Conservation (phyloP, 2,329 filamentous ascomycete genomes). For the Xylariaceae sp. region DNA sequence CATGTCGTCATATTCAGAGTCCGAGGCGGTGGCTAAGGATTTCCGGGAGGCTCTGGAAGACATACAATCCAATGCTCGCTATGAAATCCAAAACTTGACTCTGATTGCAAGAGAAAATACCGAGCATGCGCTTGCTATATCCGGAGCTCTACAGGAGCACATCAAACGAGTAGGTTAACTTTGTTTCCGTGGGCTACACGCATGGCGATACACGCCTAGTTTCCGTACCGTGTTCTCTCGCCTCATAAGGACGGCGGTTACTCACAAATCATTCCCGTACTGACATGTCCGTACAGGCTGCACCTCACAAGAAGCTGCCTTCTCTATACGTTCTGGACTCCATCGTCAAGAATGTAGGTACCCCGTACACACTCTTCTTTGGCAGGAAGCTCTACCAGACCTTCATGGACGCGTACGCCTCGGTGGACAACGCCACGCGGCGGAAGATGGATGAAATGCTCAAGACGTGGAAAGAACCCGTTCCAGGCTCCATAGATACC, state of each 20-base stretch:
- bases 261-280: constrained; percentile 29
- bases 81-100: constrained; percentile 96
- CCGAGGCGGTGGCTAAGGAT: constrained; percentile 90
- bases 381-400: constrained; percentile 89
- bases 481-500: constrained; percentile 90
- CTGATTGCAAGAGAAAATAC: constrained; percentile 98
- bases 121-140: constrained; percentile 91
- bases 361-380: constrained; percentile 94
- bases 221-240: neutral
- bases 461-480: constrained; percentile 96
- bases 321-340: constrained; percentile 98
- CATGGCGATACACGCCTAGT: neutral
- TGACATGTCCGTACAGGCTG: constrained; percentile 65
- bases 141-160: constrained; percentile 86
- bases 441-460: constrained; percentile 96
- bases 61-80: constrained; percentile 85
- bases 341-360: constrained; percentile 97
- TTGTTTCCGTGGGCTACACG: neutral
- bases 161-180: constrained; percentile 82
- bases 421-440: constrained; percentile 80
- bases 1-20: constrained; percentile 53
- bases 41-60: constrained; percentile 93
- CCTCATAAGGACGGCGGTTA: neutral
- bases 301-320: constrained; percentile 86
- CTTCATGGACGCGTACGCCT: constrained; percentile 94